Conservation (phyloP, 73 alveolate genomes). For the Paramecium biaurelia region DNA sequence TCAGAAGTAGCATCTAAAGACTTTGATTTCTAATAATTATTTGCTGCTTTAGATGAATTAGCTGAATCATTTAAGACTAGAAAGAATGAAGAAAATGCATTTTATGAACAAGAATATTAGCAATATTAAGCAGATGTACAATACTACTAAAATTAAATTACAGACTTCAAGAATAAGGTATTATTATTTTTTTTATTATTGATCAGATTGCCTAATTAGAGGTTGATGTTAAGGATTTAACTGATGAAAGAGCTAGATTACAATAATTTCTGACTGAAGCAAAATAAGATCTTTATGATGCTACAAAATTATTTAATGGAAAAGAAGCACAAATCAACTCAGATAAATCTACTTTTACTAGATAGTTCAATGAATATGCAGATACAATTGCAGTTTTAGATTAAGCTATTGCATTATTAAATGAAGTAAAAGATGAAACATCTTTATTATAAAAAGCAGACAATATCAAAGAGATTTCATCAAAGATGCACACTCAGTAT, state of each 20-base stretch:
- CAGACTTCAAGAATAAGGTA: slow-evolving; percentile 25
- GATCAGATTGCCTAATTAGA: slow-evolving; percentile 26
- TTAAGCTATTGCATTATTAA: slow-evolving; percentile 6
- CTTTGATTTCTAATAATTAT: slow-evolving; percentile 13
- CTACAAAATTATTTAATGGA: slow-evolving; percentile 9
- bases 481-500: slow-evolving; percentile 19
- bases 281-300: slow-evolving; percentile 31
- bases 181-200: neutral
- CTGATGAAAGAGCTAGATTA: neutral
- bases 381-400: slow-evolving; percentile 13
- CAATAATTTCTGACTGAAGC: neutral
- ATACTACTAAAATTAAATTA: slow-evolving; percentile 10
- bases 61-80: slow-evolving; percentile 40
- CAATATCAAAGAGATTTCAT: neutral
- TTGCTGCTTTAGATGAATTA: slow-evolving; percentile 42
- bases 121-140: slow-evolving; percentile 23
- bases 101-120: slow-evolving; percentile 21
- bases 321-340: neutral
- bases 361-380: neutral
- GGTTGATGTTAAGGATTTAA: neutral
- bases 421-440: slow-evolving; percentile 39
- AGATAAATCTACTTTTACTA: neutral
- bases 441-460: neutral
- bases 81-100: slow-evolving; percentile 6
- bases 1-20: slow-evolving; percentile 41